phyloP scores from a whole-genome alignment of 371 early-diverging fungal species.

The Furculomyces boomerangus region DNA sequence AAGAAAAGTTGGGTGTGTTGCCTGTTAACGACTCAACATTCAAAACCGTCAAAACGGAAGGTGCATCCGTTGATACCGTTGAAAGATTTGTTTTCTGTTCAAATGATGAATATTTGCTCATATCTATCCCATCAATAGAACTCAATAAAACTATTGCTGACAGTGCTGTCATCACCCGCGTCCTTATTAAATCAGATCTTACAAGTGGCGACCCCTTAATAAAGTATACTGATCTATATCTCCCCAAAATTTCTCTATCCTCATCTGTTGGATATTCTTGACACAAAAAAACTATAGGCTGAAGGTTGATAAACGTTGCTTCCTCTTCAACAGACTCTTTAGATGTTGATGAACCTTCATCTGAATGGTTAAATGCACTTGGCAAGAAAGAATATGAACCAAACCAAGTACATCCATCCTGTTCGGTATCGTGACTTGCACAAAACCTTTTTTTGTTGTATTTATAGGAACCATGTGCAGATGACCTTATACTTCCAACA shows the following conservation, averaged over 20 bases:
- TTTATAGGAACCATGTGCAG: slow-evolving; percentile 1
- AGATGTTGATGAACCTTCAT: neutral
- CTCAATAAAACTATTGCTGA: slow-evolving; percentile 31
- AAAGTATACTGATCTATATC: slow-evolving; percentile 29
- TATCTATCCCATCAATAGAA: neutral
- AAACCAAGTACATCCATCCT: no score
- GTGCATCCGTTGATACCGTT: slow-evolving; percentile 28
- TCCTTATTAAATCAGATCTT: slow-evolving; percentile 32
- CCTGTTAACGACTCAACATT: slow-evolving; percentile 42
- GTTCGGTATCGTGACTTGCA: no score
- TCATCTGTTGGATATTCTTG: slow-evolving; percentile 20
- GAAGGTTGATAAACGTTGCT: slow-evolving; percentile 9
- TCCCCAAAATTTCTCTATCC: slow-evolving; percentile 20
- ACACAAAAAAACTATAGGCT: slow-evolving; percentile 37
- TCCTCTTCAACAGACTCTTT: neutral
- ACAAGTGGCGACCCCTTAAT: slow-evolving; percentile 35
- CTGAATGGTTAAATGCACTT: neutral
- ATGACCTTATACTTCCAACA: slow-evolving; percentile 25
- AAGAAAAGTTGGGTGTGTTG: slow-evolving; percentile 25
- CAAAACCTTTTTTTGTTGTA: no score
- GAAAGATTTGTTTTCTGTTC: neutral
- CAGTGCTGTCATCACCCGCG: slow-evolving; percentile 29
- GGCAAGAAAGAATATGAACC: neutral
- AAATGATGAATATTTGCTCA: neutral
- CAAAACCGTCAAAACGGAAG: slow-evolving; percentile 36